Conservation (phyloP, 2,329 filamentous ascomycete species). For the Exophiala sp. region DNA sequence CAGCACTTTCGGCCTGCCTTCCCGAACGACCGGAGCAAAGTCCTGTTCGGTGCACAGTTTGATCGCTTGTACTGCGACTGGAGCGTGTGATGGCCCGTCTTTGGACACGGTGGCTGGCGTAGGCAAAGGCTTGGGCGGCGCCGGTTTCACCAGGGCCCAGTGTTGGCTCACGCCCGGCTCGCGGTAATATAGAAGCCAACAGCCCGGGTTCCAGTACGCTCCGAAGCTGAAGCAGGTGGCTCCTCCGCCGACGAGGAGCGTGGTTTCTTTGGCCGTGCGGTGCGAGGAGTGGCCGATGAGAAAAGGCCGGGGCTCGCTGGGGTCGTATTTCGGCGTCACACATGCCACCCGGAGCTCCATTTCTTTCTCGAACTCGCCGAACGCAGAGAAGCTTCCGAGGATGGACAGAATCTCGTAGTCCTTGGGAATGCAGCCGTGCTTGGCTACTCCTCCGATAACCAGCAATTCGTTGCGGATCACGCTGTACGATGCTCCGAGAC, state of each 20-base stretch:
- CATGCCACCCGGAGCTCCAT: slow-evolving; percentile 29
- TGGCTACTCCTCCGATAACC: slow-evolving; percentile 49
- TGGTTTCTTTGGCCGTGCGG: slow-evolving; percentile 41
- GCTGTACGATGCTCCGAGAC: slow-evolving; percentile 50
- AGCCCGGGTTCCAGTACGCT: slow-evolving; percentile 68
- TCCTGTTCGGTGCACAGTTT: slow-evolving; percentile 11
- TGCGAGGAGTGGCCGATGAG: slow-evolving; percentile 62
- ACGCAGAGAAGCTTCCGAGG: slow-evolving; percentile 26
- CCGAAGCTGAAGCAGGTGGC: slow-evolving; percentile 89
- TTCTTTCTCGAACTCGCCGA: slow-evolving; percentile 25
- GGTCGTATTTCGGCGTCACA: slow-evolving; percentile 29
- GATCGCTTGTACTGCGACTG: slow-evolving; percentile 9
- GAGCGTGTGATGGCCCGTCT: background rate
- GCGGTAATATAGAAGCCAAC: slow-evolving; percentile 44
- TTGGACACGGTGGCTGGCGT: background rate
- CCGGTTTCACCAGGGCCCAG: slow-evolving; percentile 33
- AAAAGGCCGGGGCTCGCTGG: slow-evolving; percentile 53
- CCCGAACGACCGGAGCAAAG: slow-evolving; percentile 55
- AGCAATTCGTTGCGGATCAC: slow-evolving; percentile 43
- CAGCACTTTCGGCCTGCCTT: slow-evolving; percentile 59
- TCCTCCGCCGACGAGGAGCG: slow-evolving; percentile 69
- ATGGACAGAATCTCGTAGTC: slow-evolving; percentile 51
- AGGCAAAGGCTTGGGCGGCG: slow-evolving; percentile 13
- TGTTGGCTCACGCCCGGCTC: slow-evolving; percentile 29
- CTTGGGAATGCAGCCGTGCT: slow-evolving; percentile 35